phyloP scores from a whole-genome alignment of 148 eudicot species.

The Chenopodium quinoa region DNA sequence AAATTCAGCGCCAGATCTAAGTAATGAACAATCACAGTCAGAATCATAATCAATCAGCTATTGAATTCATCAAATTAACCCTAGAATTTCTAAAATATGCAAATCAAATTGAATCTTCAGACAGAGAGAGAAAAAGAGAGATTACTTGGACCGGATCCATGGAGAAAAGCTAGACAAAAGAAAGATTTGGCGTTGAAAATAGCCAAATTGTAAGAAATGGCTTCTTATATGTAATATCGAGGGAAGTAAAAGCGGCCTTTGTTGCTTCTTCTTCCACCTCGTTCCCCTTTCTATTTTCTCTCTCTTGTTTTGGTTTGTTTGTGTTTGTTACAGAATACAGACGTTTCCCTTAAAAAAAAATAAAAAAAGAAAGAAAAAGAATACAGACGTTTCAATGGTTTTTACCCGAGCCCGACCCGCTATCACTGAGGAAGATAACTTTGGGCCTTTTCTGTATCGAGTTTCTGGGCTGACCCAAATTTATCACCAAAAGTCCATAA shows the following conservation, averaged over 20 bases:
- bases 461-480: conserved; percentile 11
- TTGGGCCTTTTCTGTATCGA: too few relatives aligned
- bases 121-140: conserved; percentile 10
- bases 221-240: not conserved
- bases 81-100: not conserved
- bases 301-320: not conserved
- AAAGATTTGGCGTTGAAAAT: not conserved
- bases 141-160: conserved; percentile 43
- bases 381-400: not conserved
- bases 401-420: conserved; percentile 26
- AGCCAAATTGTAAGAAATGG: not conserved
- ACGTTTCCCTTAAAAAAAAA: not conserved
- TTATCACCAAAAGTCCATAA: not conserved
- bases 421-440: too few relatives aligned
- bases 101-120: not conserved
- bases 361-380: too few relatives aligned
- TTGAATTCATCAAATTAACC: not conserved
- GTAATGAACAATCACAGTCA: not conserved
- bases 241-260: not conserved
- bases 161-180: not conserved
- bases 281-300: not conserved
- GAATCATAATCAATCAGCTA: not conserved
- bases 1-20: not conserved
- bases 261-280: not conserved
- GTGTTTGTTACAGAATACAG: not conserved